A percentile compares a stretch with the other conserved stretches of the same genome.
phyloP scores from a whole-genome alignment of 1,139 yeast genomes.

The Suhomyces bolitotheri region DNA sequence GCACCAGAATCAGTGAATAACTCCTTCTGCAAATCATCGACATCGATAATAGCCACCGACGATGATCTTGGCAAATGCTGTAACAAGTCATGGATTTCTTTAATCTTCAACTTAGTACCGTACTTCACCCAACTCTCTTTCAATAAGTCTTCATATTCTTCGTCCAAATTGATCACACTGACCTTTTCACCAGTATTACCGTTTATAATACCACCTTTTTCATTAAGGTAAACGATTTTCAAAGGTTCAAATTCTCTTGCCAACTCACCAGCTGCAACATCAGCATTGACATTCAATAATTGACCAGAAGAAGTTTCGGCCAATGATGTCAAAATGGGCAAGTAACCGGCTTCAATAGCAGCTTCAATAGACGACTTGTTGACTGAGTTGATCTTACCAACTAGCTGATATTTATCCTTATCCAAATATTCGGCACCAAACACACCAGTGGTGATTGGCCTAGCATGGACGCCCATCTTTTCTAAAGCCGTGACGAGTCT shows the following conservation, averaged over 20 bases:
- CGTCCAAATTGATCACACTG: conserved; percentile 88
- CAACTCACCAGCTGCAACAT: conserved; percentile 97
- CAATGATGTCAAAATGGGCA: conserved; percentile 92
- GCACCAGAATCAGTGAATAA: conserved; percentile 98
- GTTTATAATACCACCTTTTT: conserved; percentile 95
- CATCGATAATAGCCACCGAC: conserved; percentile 95
- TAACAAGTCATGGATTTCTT: conserved; percentile 90
- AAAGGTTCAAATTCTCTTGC: conserved; percentile 97
- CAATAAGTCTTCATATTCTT: conserved; percentile 88
- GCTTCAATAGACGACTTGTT: conserved; percentile 93
- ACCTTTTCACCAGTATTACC: conserved; percentile 91
- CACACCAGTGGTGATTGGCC: conserved; percentile 98
- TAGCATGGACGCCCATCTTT: conserved; percentile 93
- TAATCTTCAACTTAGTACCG: conserved; percentile 95
- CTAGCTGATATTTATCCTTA: conserved; percentile 85
- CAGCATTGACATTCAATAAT: conserved; percentile 95
- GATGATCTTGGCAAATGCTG: conserved; percentile 95
- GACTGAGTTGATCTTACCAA: conserved; percentile 84
- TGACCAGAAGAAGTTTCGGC: conserved; percentile 98
- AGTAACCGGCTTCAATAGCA: conserved; percentile 91
- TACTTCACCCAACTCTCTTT: conserved; percentile 97
- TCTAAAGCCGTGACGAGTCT: conserved; percentile 94
- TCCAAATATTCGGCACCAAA: conserved; percentile 92
- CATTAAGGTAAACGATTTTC: conserved; percentile 92
- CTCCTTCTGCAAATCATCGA: conserved; percentile 92